Evolutionary conservation across 1,284 basidiomycete species (phyloP), one percentile per base, ranked within the genome.

Genomic region (Rugosomyces carneus): DNA sequence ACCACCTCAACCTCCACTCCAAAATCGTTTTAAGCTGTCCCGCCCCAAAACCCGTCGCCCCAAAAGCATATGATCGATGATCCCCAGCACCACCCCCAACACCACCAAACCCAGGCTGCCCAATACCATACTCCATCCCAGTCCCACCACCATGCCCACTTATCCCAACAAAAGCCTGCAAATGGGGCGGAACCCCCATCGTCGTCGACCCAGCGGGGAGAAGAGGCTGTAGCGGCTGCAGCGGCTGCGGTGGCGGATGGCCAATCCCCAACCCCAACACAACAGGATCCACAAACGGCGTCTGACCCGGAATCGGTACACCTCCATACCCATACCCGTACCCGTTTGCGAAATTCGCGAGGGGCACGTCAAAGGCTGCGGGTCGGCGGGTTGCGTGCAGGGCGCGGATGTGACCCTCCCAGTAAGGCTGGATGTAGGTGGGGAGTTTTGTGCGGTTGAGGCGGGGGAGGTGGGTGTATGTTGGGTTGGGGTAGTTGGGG

Each of bases 381-480:
- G 51, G 52, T 8, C 56, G 55, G 42, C 65, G 68, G 1, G 76
- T 65, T 8, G 73, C 65, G 6, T 81, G 69, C 16, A 86, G 61
- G 0, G 75, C 73, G 32, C 72, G 69, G 8, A 79, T 76, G 58
- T 68, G 74, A 8, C 78, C 76, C 45, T 84, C 80, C 64, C 84
- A 85, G 62, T 84, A 88, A 0, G 84, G 84, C 31, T 73, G 67
- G 11, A 76, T 63, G 53, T 88, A 88, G 0, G 69, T 65, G n/a
- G 57, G 55, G 1, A 71, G 58, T 27, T 62, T 37, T 2, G 40
- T 21, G 9, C 58, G 54, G 42, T 57, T 45, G 3, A 60, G 50
- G 1, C 37, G 39, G 21, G 52, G 45, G 29, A 53, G 37, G 37
- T 48, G 50, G 2, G 38, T 29, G 26, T 2, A 31, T 11, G 15